Evolutionary conservation across 495 filamentous ascomycete genomes (phyloP), one percentile per base, ranked within the genome.

Genomic region (Daldinia bambusicola): DNA sequence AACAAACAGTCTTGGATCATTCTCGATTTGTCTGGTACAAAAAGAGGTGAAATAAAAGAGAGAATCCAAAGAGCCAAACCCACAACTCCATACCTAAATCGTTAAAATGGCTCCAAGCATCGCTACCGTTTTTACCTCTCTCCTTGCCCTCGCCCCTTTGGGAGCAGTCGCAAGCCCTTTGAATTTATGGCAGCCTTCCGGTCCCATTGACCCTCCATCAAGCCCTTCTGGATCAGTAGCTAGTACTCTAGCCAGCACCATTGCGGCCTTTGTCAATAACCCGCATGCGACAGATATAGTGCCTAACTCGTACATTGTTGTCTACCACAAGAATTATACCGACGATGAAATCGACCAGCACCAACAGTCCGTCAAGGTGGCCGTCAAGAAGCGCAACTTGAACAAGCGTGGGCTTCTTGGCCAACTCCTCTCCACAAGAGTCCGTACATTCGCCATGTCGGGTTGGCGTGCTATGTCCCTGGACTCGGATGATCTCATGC

Each of bases 381-480:
- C 79, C n/a, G 71, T 86, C 53, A 75, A 79, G 70, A 85, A 82
- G 74, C 79, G 84, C 34, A 86, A 84, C 75, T 36, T 85, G 37
- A 76, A 72, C 69, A 82, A 81, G 75, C 80, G 84, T 45, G 76
- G 77, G 41, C 71, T 76, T 9, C 69, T 67, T 26, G 84, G 84
- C 31, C 78, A 75, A 48, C 66, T 78, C 14, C 74, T 86, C 10
- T 82, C 80, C 10, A 80, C 77, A 9, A 63, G 64, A 6, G 79
- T 85, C 65, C 73, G 81, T 64, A 73, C 79, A 4, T 81, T 83
- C 69, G 70, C 75, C 63, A 76, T 87, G 72, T 74, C 76, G 30
- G 79, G 78, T 22, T 85, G 81, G 84, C 80, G 80, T 10, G 83
- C 82, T 63, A 82, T 83, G 80, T 75, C 80, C 18, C 76, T 85